Base-by-base conservation (phyloP, 805 yeast genomes). In the Wickerhamomyces bovis region DNA sequence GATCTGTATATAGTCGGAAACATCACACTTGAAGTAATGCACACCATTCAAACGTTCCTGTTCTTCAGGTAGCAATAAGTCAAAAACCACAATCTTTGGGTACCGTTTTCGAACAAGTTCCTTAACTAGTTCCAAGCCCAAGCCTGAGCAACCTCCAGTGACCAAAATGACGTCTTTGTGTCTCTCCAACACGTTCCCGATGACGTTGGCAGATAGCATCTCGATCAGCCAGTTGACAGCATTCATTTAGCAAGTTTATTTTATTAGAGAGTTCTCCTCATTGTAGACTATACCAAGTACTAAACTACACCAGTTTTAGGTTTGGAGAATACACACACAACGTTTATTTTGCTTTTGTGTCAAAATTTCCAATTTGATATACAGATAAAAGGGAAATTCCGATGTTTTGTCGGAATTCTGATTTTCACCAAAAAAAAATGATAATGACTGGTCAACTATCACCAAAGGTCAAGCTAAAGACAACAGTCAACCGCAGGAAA, bases 81-180 rank as follows among this genome's bases (percentile, higher is more conserved):
- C 97, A 39, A 87, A 67, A 0, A 85, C 85, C 1, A 85, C 80
- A 0, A 87, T 84, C 23, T 62, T 71, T 9, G 55, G 58, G 11
- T 78, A 75, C 0, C 71, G 72, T 21, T 66, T 60, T 8, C 53
- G 52, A 6, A 67, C 63, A 45, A 90, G 73, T 21, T 58, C 57
- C 15, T 54, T 51, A 0, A 75, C 86, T 4, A 92, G 51, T 51
- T 80, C 85, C 38, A 66, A 67, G 0, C 98, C 98, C 10, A 92
- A 69, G 0, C 97, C 98, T 0, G 79, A 68, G 4, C 77, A 61
- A 0, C 97, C 98, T 0, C 98, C 98, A 0, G 98, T 90, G 19
- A 92, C 69, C 4, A 89, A 65, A 0, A 81, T 84, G 11, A 84
- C 69, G 57, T 87, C 95, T 11, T 69, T 64, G 21, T 59, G 62